A percentile compares a stretch with the other conserved stretches of the same genome.
These are phyloP conservation scores for Eremochloa ophiuroides DNA, from an alignment of 176 grass and related monocot species.

Conservation along the genomic window DNA sequence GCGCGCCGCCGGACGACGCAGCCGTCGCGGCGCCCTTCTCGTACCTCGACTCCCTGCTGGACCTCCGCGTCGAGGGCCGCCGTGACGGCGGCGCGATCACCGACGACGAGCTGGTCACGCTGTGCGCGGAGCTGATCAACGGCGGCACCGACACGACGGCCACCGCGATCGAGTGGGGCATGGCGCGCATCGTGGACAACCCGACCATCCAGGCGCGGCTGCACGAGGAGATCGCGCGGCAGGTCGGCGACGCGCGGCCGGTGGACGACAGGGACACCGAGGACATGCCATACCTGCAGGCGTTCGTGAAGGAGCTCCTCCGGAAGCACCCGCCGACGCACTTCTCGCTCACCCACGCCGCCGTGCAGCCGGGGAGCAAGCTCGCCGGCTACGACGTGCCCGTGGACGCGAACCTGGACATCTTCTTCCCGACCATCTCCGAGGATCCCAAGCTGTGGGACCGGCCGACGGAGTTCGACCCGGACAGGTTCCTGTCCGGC, in stretches of 20 bases:
- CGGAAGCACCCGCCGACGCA: slow-evolving; percentile 88
- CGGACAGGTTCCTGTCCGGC: slow-evolving; percentile 72
- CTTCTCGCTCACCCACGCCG: slow-evolving; percentile 85
- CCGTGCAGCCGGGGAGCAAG: slow-evolving; percentile 44
- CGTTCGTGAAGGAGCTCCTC: slow-evolving; percentile 98
- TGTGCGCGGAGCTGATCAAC: slow-evolving; percentile 83
- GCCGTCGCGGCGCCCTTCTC: slow-evolving; percentile 67
- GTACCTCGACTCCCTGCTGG: slow-evolving; percentile 86
- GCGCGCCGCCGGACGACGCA: neutral
- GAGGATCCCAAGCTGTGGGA: slow-evolving; percentile 81
- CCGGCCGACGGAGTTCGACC: slow-evolving; percentile 67
- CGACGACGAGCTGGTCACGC: slow-evolving; percentile 68
- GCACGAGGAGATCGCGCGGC: slow-evolving; percentile 47
- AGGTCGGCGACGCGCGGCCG: slow-evolving; percentile 45
- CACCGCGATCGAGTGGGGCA: slow-evolving; percentile 86
- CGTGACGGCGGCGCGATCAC: slow-evolving; percentile 1
- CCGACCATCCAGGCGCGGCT: slow-evolving; percentile 60
- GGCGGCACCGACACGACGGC: slow-evolving; percentile 91
- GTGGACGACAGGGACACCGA: slow-evolving; percentile 79
- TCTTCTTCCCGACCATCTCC: slow-evolving; percentile 71
- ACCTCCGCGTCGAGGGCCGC: slow-evolving; percentile 57
- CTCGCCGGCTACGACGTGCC: slow-evolving; percentile 80
- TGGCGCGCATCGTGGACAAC: slow-evolving; percentile 79
- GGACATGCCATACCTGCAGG: slow-evolving; percentile 77
- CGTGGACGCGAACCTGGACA: slow-evolving; percentile 71